Evolutionary conservation across 108 stramenopile species (phyloP), one percentile per base, ranked within the genome.

Genomic region (Nitzschia sp.): DNA sequence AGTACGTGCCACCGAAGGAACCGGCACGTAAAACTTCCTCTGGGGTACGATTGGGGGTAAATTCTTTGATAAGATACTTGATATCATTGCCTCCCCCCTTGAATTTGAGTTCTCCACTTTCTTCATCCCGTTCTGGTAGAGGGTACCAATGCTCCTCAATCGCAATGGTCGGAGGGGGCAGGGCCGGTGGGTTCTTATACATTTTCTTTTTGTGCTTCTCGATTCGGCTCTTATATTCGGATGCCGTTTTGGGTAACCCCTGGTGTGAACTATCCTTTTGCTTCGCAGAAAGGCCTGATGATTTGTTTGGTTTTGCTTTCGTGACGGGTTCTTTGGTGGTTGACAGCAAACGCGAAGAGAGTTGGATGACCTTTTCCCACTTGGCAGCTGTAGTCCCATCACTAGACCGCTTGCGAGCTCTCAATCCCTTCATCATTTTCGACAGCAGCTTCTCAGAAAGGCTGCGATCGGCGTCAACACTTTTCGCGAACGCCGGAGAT

Each of bases 1-100:
- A 98, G 72, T 98, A 98, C 2, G 94, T 95, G 6, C 98, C 98
- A 3, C 98, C 98, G 71, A 98, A 98, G 0, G 86, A 75, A 17
- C 98, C 98, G 22, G 82, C 76, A 14, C 89, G 85, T 17, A 98
- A 58, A 7, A 98, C 80, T 71, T 98, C 96, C 50, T 92, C 92
- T 0, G 98, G 98, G 0, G 95, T 88, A 5, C 89, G 80, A 80
- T 98, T 98, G 15, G 98, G 98, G 51, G 82, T 72, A 69, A 98
- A 98, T 19, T 97, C 93, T 37, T 78, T 80, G 24, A 89, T 41
- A 12, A 74, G 9, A 10, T 19, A 22, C 7, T 19, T 29, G 22
- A 83, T 40, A 17, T 51, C 48, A 0, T 42, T 40, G 29, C 80
- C 75, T 19, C 40, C 78, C 29, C 69, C 68, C 0, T 20, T 57